A percentile compares a stretch with the other conserved stretches of the same genome.
Conservation (phyloP, 306 rosid species). For the Cyamopsis tetragonoloba region DNA sequence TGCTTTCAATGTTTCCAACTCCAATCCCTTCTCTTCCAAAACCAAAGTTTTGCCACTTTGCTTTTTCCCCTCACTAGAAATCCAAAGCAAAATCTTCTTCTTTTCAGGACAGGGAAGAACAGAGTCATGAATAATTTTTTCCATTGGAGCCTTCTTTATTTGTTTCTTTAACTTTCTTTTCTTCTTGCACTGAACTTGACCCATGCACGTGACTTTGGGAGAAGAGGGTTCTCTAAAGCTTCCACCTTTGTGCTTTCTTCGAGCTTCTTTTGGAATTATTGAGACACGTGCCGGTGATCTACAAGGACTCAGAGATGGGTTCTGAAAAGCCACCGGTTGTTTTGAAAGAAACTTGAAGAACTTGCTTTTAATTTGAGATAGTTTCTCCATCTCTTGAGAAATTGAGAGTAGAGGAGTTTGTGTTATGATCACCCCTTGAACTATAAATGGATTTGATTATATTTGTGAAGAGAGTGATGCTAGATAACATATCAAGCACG, state of each 20-base stretch:
- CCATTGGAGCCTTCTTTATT: not conserved
- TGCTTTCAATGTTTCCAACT: not conserved
- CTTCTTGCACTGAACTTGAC: slow-evolving; percentile 43
- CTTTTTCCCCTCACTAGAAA: not conserved
- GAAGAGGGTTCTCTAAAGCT: slow-evolving; percentile 51
- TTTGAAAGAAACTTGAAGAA: slow-evolving; percentile 37
- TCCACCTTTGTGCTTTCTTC: slow-evolving; percentile 36
- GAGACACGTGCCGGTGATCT: slow-evolving; percentile 31
- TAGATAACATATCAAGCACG: not conserved
- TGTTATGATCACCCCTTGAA: no score
- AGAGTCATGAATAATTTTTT: not conserved
- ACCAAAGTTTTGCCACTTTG: slow-evolving; percentile 4
- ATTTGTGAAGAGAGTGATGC: not conserved
- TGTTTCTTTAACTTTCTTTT: slow-evolving; percentile 15
- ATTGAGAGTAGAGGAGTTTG: no score
- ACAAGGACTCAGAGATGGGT: slow-evolving; percentile 37
- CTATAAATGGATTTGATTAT: no score
- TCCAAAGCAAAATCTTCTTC: slow-evolving; percentile 25
- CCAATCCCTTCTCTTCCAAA: not conserved
- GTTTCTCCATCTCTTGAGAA: slow-evolving; percentile 58
- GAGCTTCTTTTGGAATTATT: slow-evolving; percentile 48
- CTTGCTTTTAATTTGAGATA: slow-evolving; percentile 13
- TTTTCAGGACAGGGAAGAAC: slow-evolving; percentile 19
- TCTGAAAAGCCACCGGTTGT: slow-evolving; percentile 35
- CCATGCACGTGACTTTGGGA: slow-evolving; percentile 63